A percentile compares a stretch with the other conserved stretches of the same genome.
Evolutionary conservation across 805 yeast genomes (phyloP).

Genomic region (Wickerhamomyces rabaulensis): DNA sequence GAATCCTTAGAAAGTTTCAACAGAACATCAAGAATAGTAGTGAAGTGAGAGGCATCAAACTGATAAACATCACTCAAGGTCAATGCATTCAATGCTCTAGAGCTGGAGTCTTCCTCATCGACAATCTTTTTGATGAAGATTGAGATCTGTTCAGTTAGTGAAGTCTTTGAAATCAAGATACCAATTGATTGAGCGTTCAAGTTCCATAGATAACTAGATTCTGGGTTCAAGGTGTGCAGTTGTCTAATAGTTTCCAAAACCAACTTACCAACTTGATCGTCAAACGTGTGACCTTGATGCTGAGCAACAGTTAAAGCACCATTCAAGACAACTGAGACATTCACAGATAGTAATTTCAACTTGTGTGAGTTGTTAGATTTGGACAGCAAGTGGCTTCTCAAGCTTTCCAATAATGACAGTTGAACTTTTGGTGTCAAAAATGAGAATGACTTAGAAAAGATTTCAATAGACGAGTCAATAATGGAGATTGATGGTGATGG

Average conservation of each 20-base stretch:
- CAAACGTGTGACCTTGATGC: constrained; percentile 22
- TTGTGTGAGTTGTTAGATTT: constrained; percentile 29
- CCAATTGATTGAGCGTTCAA: constrained; percentile 58
- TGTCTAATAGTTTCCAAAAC: constrained; percentile 46
- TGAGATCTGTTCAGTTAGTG: constrained; percentile 40
- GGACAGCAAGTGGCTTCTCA: constrained; percentile 52
- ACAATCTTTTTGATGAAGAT: constrained; percentile 62
- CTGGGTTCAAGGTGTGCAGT: constrained; percentile 2
- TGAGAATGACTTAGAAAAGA: constrained; percentile 69
- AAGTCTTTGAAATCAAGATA: constrained; percentile 34
- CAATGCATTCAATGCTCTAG: constrained; percentile 54
- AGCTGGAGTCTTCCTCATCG: constrained; percentile 55
- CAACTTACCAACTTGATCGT: constrained; percentile 35
- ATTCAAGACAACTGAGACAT: constrained; percentile 60
- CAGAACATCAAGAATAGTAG: constrained; percentile 49
- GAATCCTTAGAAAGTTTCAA: constrained; percentile 68
- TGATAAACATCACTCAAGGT: constrained; percentile 44
- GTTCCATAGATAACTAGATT: constrained; percentile 30
- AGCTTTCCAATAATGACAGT: constrained; percentile 77
- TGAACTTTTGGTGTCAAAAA: constrained; percentile 73
- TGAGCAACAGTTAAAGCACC: constrained; percentile 32
- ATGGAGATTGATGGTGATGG: constrained; percentile 46
- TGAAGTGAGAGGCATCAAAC: constrained; percentile 35
- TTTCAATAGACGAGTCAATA: constrained; percentile 74
- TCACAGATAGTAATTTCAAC: constrained; percentile 49